These are phyloP conservation scores for Aspergillus unguis DNA, from an alignment of 2,329 filamentous ascomycete genomes.

Conservation along the genomic window DNA sequence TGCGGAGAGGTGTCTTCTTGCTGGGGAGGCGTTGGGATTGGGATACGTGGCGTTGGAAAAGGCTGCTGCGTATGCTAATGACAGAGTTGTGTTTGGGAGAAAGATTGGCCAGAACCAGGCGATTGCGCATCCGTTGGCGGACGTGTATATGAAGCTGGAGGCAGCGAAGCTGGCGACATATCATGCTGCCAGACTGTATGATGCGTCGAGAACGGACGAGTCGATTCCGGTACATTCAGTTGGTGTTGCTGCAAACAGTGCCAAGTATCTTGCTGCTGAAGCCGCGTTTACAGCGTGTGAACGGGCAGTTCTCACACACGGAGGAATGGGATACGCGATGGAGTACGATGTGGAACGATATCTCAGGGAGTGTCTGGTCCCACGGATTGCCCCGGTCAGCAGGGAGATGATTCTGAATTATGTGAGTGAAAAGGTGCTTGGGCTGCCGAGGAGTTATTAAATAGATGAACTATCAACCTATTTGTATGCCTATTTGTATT, in stretches of 20 bases:
- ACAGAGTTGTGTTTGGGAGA: conserved; percentile 59
- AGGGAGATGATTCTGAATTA: conserved; percentile 49
- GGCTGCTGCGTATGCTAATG: conserved; percentile 62
- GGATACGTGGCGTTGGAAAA: conserved; percentile 68
- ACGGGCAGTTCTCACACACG: conserved; percentile 54
- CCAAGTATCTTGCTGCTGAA: conserved; percentile 64
- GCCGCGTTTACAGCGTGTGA: conserved; percentile 61
- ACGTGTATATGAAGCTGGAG: conserved; percentile 60
- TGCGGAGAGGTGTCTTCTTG: conserved; percentile 70
- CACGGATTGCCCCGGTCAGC: conserved; percentile 58
- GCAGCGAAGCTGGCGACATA: conserved; percentile 61
- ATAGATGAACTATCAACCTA: neutral
- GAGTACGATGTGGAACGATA: conserved; percentile 63
- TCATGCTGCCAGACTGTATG: conserved; percentile 58
- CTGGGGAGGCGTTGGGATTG: conserved; percentile 74
- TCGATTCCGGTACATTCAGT: conserved; percentile 55
- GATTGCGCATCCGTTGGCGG: conserved; percentile 57
- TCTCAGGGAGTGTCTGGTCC: conserved; percentile 57
- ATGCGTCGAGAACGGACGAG: conserved; percentile 50
- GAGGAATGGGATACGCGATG: conserved; percentile 62
- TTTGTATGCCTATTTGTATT: neutral
- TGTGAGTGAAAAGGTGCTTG: conserved; percentile 44
- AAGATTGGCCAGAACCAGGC: conserved; percentile 60
- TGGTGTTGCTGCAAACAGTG: conserved; percentile 65
- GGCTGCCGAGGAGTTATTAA: conserved; percentile 44